Evolutionary conservation across 2,329 filamentous ascomycete genomes (phyloP), one percentile per base, ranked within the genome.

Genomic region (Cryphonectria nitschkei): DNA sequence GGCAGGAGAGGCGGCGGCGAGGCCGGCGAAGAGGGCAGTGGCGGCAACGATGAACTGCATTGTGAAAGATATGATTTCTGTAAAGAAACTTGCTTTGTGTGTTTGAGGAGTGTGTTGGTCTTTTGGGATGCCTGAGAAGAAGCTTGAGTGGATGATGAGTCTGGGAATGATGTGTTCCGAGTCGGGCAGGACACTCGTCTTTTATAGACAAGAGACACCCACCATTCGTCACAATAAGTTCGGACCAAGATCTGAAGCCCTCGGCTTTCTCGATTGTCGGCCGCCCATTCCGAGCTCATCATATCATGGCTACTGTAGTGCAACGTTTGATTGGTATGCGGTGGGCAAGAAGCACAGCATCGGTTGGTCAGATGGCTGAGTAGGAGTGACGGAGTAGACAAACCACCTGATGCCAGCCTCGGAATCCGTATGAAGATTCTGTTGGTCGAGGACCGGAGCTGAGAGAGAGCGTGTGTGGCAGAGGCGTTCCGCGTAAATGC

Each of bases 11-110:
- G 73, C 73, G 63, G 70, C 68, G 63, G 52, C 68, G 50, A 74
- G 71, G 69, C 71, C 70, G 26, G 71, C 73, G 63, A 73, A 67
- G 66, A 74, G 69, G 64, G 69, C 65, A 22, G 73, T 66, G 43
- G 63, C 46, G 34, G 68, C 67, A 54, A 54, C 56, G 64, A 32
- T 66, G 73, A 70, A 72, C 63, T 73, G 72, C 69, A 72, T 70
- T 65, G 69, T 72, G 70, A 11, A 19, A 19, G 50, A 9, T 22
- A 11, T 54, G 29, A 19, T 63, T 58, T 43, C 19, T 46, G 14
- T 60, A 8, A 19, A 37, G 43, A 9, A n/a, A 8, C 52, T 14
- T 58, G 26, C 19, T 60, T 11, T 63, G 50, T 52, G 65, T 34
- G 41, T 37, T 14, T n/a, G 56, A 26, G 41, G 56, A 26, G 9